Evolutionary conservation across 768 basidiomycete species (phyloP).

Genomic region (Rossbeevera mucosa): DNA sequence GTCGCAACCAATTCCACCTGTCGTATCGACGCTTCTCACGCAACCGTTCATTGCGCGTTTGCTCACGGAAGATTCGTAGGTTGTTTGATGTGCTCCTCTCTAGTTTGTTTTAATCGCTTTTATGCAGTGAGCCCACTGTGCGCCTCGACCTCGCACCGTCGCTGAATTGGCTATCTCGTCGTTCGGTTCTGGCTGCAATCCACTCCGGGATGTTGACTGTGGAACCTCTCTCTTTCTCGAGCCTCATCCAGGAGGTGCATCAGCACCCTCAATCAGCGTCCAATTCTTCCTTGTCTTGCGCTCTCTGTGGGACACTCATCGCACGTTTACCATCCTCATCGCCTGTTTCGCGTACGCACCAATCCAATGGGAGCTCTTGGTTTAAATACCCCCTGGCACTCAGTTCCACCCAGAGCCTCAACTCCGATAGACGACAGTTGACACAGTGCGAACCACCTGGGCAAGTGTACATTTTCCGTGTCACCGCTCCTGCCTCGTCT

Average conservation of each 20-base stretch:
- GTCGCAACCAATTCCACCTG: slow-evolving; percentile 56
- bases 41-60: slow-evolving; percentile 77
- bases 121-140: slow-evolving; percentile 73
- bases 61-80: slow-evolving; percentile 80
- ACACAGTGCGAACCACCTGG: slow-evolving; percentile 30
- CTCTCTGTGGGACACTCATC: slow-evolving; percentile 65
- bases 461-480: slow-evolving; percentile 66
- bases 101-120: slow-evolving; percentile 7
- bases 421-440: slow-evolving; percentile 29
- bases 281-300: slow-evolving; percentile 57
- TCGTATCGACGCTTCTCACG: slow-evolving; percentile 67
- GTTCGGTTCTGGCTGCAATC: slow-evolving; percentile 79
- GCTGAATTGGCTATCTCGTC: slow-evolving; percentile 88
- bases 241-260: slow-evolving; percentile 54
- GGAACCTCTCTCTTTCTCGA: slow-evolving; percentile 70
- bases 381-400: slow-evolving; percentile 51
- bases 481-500: slow-evolving; percentile 34
- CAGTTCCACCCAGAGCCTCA: slow-evolving; percentile 25
- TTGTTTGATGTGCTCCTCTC: slow-evolving; percentile 20
- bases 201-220: slow-evolving; percentile 83
- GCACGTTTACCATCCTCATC: slow-evolving; percentile 40
- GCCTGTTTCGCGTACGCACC: slow-evolving; percentile 30
- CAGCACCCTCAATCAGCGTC: slow-evolving; percentile 40
- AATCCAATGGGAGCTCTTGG: slow-evolving; percentile 50
- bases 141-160: slow-evolving; percentile 93